Evolutionary conservation across 176 grass and related monocot species (phyloP).

Genomic region (Juncus inflexus): DNA sequence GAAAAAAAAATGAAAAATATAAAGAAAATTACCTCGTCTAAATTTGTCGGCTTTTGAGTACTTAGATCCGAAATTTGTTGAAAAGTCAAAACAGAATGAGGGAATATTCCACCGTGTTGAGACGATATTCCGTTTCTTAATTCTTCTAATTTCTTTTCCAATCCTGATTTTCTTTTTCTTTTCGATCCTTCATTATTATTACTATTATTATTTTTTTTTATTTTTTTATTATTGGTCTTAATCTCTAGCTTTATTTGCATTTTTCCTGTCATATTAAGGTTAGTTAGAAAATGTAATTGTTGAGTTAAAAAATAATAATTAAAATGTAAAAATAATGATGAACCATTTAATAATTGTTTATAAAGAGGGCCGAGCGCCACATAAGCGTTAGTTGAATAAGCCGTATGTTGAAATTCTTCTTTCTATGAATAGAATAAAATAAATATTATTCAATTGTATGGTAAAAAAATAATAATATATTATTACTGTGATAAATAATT

Average conservation of each 20-base stretch:
- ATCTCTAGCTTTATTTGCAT: conserved; percentile 52
- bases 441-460: not conserved
- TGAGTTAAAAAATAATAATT: conserved; percentile 2
- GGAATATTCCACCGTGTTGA: conserved; percentile 46
- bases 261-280: conserved; percentile 44
- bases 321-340: conserved; percentile 18
- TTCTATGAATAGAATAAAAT: conserved; percentile 44
- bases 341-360: conserved; percentile 61
- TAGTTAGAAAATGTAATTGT: conserved; percentile 5
- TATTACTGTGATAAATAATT: not conserved
- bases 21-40: conserved; percentile 43
- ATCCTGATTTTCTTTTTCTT: conserved; percentile 31
- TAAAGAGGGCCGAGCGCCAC: conserved; percentile 66
- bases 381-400: conserved; percentile 90
- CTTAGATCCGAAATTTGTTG: conserved; percentile 60
- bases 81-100: conserved; percentile 67
- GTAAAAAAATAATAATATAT: no score
- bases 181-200: conserved; percentile 42
- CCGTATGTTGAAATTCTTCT: conserved; percentile 97
- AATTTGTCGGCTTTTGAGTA: conserved; percentile 52
- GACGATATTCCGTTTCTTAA: conserved; percentile 58
- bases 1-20: conserved; percentile 6
- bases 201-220: conserved; percentile 19
- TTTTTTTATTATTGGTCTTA: conserved; percentile 17
- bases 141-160: conserved; percentile 75